phyloP scores from a whole-genome alignment of 1,284 basidiomycete species.

The Cerrena zonata region DNA sequence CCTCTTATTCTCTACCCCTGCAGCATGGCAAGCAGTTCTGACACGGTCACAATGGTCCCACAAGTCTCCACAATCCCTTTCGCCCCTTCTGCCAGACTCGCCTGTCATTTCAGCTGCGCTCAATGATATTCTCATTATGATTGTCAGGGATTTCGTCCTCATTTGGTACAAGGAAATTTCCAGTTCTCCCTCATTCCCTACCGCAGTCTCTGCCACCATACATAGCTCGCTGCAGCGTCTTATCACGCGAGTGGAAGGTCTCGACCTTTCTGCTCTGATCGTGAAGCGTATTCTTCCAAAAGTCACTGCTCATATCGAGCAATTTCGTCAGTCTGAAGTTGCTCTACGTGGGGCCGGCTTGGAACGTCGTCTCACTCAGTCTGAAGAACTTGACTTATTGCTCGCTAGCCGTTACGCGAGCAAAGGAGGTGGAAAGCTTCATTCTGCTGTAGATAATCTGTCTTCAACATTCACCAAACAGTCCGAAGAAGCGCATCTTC shows the following conservation, averaged over 20 bases:
- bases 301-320: slow-evolving; percentile 82
- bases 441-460: slow-evolving; percentile 77
- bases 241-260: slow-evolving; percentile 44
- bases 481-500: slow-evolving; percentile 81
- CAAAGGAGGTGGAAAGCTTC: slow-evolving; percentile 52
- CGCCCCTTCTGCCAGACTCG: slow-evolving; percentile 55
- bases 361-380: slow-evolving; percentile 74
- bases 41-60: slow-evolving; percentile 81
- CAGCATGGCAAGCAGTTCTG: slow-evolving; percentile 84
- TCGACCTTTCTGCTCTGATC: slow-evolving; percentile 75
- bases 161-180: slow-evolving; percentile 84
- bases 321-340: slow-evolving; percentile 87
- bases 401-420: slow-evolving; percentile 73
- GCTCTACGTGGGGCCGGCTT: slow-evolving; percentile 70
- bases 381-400: slow-evolving; percentile 80
- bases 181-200: slow-evolving; percentile 80
- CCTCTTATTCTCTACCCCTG: slow-evolving; percentile 79
- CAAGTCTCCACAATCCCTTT: slow-evolving; percentile 55
- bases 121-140: slow-evolving; percentile 73
- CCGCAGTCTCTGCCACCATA: slow-evolving; percentile 73
- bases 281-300: slow-evolving; percentile 83
- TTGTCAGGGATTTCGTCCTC: slow-evolving; percentile 78
- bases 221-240: slow-evolving; percentile 62
- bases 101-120: slow-evolving; percentile 61
- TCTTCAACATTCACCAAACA: slow-evolving; percentile 85